Evolutionary conservation across 106 monocot species (phyloP), one percentile per base, ranked within the genome.

Genomic region (Dioscorea zingiberensis): DNA sequence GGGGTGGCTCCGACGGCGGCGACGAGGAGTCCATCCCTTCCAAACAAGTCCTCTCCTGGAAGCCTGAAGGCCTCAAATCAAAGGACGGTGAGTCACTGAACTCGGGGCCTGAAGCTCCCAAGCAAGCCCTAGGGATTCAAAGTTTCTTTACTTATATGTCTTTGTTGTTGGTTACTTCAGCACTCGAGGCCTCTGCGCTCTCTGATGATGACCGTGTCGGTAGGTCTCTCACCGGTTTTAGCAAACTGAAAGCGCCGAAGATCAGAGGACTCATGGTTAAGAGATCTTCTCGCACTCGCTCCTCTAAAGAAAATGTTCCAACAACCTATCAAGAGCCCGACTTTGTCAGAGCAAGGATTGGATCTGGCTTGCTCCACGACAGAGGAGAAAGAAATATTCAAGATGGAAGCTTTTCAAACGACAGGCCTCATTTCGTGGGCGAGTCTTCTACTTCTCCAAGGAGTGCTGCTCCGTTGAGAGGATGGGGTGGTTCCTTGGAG

Each of bases 1-100:
- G 94, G 94, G 94, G 94, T 21, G 86, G 77, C 14, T 27, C 75
- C 2, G 82, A 85, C 30, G 75, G 80, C 21, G 63, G 7, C 14
- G 38, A 4, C 28, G 69, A 30, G 14, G 71, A 74, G 12, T 62
- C 70, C 25, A 62, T 82, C 17, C 90, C 91, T 13, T 78, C 86
- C 45, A 22, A 58, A 58, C 69, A 80, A 24, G 78, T 54, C 47
- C 83, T 86, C 63, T 78, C 85, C 7, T 85, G 76, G 81, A 83
- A 74, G 21, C 75, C 83, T n/a, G 45, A 57, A n/a, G 6, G 24
- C 5, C 59, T 25, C 46, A 25, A 21, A 15, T 13, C 16, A 18
- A 13, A 16, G 28, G 14, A 57, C 44, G 55, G 66, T 63, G 47
- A 60, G 38, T 38, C 38, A 38, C 10, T 10, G 4, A 8, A 38